Evolutionary conservation across 2,329 filamentous ascomycete species (phyloP).

Genomic region (Decorospora gaudefroyi): DNA sequence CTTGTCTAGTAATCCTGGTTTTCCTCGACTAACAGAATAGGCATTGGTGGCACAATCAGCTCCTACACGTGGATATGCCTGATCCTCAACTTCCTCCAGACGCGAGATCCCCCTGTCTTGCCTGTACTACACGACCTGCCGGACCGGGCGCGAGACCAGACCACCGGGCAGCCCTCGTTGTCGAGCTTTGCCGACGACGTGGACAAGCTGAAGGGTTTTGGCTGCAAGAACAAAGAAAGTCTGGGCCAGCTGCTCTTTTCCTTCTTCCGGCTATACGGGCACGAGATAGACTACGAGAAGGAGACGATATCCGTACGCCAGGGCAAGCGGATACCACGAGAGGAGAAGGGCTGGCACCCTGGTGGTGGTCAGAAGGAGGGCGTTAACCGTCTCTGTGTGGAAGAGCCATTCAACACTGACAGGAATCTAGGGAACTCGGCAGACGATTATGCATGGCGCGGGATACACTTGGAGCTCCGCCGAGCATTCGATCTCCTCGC

Average conservation of each 20-base stretch:
- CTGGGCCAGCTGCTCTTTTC: slow-evolving; percentile 87
- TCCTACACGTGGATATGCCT: slow-evolving; percentile 99
- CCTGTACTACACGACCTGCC: slow-evolving; percentile 80
- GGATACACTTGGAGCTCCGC: slow-evolving; percentile 85
- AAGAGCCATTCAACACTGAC: slow-evolving; percentile 90
- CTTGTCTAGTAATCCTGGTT: not conserved
- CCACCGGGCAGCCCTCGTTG: slow-evolving; percentile 63
- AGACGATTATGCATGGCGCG: slow-evolving; percentile 90
- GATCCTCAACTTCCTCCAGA: slow-evolving; percentile 94
- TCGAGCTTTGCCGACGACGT: slow-evolving; percentile 88
- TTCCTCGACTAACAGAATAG: slow-evolving; percentile 47
- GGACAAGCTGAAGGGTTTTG: slow-evolving; percentile 72
- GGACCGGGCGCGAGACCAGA: slow-evolving; percentile 63
- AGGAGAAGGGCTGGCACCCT: slow-evolving; percentile 86
- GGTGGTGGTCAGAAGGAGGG: slow-evolving; percentile 54
- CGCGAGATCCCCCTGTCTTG: slow-evolving; percentile 79
- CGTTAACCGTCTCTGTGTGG: slow-evolving; percentile 82
- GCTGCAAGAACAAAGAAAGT: slow-evolving; percentile 77
- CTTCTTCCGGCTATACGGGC: slow-evolving; percentile 93
- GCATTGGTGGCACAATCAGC: slow-evolving; percentile 89
- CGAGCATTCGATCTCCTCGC: slow-evolving; percentile 84
- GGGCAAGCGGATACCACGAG: slow-evolving; percentile 76
- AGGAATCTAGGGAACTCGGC: slow-evolving; percentile 95
- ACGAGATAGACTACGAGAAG: slow-evolving; percentile 89
- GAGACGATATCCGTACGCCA: slow-evolving; percentile 82